Conservation (phyloP, 106 monocot species). For the Narthecium ossifragum region DNA sequence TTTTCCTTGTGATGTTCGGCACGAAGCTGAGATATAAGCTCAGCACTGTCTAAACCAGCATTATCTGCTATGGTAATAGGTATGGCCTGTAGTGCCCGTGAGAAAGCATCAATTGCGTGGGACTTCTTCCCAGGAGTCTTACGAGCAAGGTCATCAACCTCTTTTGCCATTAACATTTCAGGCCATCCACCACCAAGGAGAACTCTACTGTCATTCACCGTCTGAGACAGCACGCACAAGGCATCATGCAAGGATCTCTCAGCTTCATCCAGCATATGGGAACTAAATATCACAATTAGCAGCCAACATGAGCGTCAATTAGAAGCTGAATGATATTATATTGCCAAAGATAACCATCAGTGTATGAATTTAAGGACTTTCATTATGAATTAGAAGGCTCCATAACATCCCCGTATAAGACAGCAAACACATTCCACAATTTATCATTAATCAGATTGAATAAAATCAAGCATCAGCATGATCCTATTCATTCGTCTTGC, state of each 20-base stretch:
- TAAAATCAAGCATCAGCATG: too few relatives aligned
- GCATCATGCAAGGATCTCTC: conserved; percentile 98
- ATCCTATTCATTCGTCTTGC: too few relatives aligned
- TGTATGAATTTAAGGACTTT: too few relatives aligned
- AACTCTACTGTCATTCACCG: conserved; percentile 83
- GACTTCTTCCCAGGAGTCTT: conserved; percentile 90
- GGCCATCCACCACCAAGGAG: conserved; percentile 97
- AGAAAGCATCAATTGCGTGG: conserved; percentile 94
- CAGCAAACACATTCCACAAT: too few relatives aligned
- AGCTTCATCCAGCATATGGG: conserved; percentile 93
- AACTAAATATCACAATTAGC: conserved; percentile 35
- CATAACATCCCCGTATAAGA: too few relatives aligned
- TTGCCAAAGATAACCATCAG: too few relatives aligned
- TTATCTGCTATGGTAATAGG: conserved; percentile 94
- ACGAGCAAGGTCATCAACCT: conserved; percentile 81
- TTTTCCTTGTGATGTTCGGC: conserved; percentile 87
- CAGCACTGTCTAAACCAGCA: conserved; percentile 93
- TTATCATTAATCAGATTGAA: too few relatives aligned
- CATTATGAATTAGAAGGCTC: too few relatives aligned
- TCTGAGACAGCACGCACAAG: conserved; percentile 90
- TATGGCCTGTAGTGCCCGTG: conserved; percentile 74
- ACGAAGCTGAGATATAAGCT: conserved; percentile 87
- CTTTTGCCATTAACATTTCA: conserved; percentile 94
- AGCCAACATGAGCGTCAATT: too few relatives aligned
- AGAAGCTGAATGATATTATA: too few relatives aligned